Conservation (phyloP, 139 green algal species). For the Chlorella sp. region DNA sequence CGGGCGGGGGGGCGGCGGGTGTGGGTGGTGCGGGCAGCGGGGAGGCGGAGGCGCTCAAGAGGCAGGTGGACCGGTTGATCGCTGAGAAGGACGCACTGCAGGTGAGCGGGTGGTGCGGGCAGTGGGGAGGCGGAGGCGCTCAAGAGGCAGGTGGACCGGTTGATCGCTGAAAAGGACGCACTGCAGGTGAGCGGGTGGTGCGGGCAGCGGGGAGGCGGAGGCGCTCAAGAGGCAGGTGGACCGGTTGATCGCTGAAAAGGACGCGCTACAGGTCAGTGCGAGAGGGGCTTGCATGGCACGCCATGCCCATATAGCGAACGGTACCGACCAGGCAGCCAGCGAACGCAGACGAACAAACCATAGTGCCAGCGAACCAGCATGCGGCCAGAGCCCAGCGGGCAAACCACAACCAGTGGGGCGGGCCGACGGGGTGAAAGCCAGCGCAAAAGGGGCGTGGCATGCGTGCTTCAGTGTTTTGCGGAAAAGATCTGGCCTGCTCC, state of each 20-base stretch:
- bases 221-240: conserved; percentile 24
- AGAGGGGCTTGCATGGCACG: too few relatives aligned
- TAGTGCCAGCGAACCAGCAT: too few relatives aligned
- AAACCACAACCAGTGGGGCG: too few relatives aligned
- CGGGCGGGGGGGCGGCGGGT: neutral
- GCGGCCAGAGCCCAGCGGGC: too few relatives aligned
- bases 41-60: conserved; percentile 20
- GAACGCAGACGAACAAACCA: too few relatives aligned
- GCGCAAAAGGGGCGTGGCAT: neutral
- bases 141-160: conserved; percentile 22
- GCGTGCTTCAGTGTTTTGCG: neutral
- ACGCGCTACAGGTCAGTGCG: conserved; percentile 12
- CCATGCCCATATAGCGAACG: too few relatives aligned
- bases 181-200: conserved; percentile 10
- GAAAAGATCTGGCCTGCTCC: neutral
- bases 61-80: conserved; percentile 24
- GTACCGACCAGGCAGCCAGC: too few relatives aligned
- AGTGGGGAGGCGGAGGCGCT: neutral
- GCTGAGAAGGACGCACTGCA: conserved; percentile 25
- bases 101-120: neutral
- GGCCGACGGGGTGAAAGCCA: too few relatives aligned
- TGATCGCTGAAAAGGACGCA: conserved; percentile 28
- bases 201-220: neutral
- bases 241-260: conserved; percentile 28
- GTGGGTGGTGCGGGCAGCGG: neutral